Percentiles rank a stretch among this genome's conserved stretches.
Evolutionary conservation across 257 asterid species (phyloP).

Genomic region (Solanum raphanifolium): DNA sequence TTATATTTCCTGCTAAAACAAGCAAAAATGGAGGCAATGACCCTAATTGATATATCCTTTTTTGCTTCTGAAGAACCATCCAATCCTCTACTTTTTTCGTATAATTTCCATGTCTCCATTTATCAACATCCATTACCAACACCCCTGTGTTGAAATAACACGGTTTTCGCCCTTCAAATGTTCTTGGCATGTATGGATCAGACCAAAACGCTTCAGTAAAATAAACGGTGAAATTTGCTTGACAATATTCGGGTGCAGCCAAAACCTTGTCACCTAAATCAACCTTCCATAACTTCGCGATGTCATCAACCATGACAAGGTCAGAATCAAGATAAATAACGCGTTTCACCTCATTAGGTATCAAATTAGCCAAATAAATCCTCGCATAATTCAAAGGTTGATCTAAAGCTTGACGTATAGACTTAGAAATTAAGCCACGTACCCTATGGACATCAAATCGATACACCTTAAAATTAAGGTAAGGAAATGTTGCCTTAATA

Average conservation of each 20-base stretch:
- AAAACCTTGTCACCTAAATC: constrained; percentile 40
- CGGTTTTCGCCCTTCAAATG: constrained; percentile 32
- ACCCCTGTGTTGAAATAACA: constrained; percentile 69
- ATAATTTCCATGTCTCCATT: constrained; percentile 45
- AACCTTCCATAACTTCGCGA: constrained; percentile 40
- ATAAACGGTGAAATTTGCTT: constrained; percentile 49
- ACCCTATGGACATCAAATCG: constrained; percentile 26
- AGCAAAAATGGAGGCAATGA: constrained; percentile 68
- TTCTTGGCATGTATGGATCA: constrained; percentile 12
- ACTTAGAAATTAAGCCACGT: constrained; percentile 48
- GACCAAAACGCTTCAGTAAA: constrained; percentile 45
- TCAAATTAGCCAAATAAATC: constrained; percentile 38
- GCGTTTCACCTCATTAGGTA: constrained; percentile 31
- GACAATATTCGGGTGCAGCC: constrained; percentile 73
- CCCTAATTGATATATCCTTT: constrained; percentile 52
- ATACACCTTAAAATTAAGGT: constrained; percentile 46
- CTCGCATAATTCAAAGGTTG: constrained; percentile 67
- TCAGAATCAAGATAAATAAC: constrained; percentile 64
- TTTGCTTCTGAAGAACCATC: constrained; percentile 58
- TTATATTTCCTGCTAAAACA: constrained; percentile 52
- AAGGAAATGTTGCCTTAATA: constrained; percentile 48
- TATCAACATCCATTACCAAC: constrained; percentile 58
- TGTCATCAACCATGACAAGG: constrained; percentile 51
- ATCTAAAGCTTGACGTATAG: constrained; percentile 56
- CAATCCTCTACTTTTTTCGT: constrained; percentile 40